Conservation (phyloP, 2,329 filamentous ascomycete genomes). For the Raffaelea arxii region DNA sequence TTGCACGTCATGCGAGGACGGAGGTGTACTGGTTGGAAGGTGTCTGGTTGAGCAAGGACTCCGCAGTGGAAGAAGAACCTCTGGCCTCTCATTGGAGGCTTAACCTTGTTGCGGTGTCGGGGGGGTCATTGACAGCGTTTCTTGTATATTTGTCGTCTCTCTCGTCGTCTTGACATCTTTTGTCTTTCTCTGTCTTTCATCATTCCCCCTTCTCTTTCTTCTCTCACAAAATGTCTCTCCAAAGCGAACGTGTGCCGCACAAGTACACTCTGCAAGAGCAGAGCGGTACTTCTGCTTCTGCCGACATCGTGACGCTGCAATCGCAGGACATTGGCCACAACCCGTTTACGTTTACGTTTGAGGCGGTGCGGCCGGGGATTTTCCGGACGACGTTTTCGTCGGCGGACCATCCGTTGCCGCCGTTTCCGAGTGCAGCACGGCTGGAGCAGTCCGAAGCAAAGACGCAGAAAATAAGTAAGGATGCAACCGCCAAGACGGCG, state of each 20-base stretch:
- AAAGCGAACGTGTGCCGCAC: constrained; percentile 15
- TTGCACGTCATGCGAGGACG: too few relatives aligned
- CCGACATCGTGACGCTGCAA: constrained; percentile 21
- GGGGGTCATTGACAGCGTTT: too few relatives aligned
- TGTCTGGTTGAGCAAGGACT: too few relatives aligned
- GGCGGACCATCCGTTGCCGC: constrained; percentile 50
- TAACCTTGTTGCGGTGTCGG: too few relatives aligned
- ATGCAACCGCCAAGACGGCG: constrained; percentile 24
- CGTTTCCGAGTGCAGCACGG: constrained; percentile 49
- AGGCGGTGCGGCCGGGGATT: constrained; percentile 50
- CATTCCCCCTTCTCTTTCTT: not conserved
- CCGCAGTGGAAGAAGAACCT: too few relatives aligned
- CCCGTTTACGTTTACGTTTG: constrained; percentile 50
- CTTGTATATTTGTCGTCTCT: too few relatives aligned
- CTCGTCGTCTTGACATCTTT: too few relatives aligned
- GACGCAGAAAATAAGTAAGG: constrained; percentile 20
- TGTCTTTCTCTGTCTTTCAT: too few relatives aligned
- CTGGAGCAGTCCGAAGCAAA: constrained; percentile 18
- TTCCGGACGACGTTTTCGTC: constrained; percentile 62
- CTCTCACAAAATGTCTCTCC: constrained; percentile 4
- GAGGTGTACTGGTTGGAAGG: too few relatives aligned
- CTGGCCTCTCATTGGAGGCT: too few relatives aligned
- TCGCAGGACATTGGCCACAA: constrained; percentile 25
- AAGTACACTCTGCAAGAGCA: constrained; percentile 15
- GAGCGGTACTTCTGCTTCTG: not conserved